Percentiles rank a stretch among this genome's conserved stretches.
Evolutionary conservation across 371 early-diverging fungal genomes (phyloP).

Genomic region (Lichtheimia corymbifera): DNA sequence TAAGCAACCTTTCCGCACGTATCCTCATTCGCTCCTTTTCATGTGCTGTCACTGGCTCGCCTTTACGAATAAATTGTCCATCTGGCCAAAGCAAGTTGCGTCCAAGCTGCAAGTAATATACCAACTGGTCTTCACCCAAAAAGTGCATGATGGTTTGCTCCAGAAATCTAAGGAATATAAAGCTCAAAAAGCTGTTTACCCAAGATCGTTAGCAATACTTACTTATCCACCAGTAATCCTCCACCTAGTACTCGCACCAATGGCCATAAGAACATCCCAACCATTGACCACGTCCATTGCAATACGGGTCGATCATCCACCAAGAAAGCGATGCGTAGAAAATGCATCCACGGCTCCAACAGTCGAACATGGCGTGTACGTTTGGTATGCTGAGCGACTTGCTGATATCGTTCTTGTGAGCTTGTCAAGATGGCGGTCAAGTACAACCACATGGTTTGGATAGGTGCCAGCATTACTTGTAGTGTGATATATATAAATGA

Average conservation of each 20-base stretch:
- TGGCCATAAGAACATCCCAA: constrained; percentile 52
- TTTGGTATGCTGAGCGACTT: constrained; percentile 41
- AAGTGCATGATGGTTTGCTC: constrained; percentile 59
- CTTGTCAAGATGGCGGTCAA: constrained; percentile 35
- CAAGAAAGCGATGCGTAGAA: constrained; percentile 30
- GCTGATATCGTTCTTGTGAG: constrained; percentile 47
- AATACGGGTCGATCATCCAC: constrained; percentile 40
- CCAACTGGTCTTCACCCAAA: constrained; percentile 56
- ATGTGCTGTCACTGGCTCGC: constrained; percentile 30
- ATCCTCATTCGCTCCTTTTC: constrained; percentile 39
- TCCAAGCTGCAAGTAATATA: constrained; percentile 56
- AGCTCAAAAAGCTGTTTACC: background rate
- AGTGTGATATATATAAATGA: constrained; percentile 50
- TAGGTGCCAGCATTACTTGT: constrained; percentile 41
- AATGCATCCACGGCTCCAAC: constrained; percentile 39
- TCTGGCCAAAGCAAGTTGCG: constrained; percentile 61
- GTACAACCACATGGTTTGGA: constrained; percentile 36
- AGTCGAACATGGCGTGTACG: constrained; percentile 37
- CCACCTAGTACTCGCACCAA: constrained; percentile 46
- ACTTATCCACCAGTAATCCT: constrained; percentile 49
- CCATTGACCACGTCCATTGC: constrained; percentile 48
- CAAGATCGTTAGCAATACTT: background rate
- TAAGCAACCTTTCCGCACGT: constrained; percentile 40
- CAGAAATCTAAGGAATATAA: constrained; percentile 34
- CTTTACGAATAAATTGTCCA: constrained; percentile 44